Evolutionary conservation across 2,329 filamentous ascomycete species (phyloP), one percentile per base, ranked within the genome.

Genomic region (Sporothrix luriei): DNA sequence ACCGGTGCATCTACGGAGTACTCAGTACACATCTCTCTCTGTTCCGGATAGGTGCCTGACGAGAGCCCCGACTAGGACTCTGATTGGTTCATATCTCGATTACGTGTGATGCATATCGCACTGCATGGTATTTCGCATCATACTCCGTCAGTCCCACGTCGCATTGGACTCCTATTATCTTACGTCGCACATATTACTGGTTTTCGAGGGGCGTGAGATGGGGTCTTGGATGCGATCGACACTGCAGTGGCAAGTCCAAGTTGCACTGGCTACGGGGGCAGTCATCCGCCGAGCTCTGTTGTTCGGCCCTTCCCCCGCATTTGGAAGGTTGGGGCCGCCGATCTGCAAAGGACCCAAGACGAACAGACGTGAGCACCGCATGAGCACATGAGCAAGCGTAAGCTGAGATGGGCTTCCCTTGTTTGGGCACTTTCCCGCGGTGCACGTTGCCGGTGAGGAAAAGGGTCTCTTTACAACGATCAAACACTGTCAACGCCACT

Each of bases 221-320:
- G 54, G n/a, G 54, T 5, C 4, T 7, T 11, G 57, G 57, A 10
- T 46, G 38, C 57, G 57, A 62, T 62, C 57, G 57, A 62, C 38
- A 11, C 57, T 46, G n/a, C 38, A n/a, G 57, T 61, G 38, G 26
- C 21, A 61, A 21, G 38, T 21, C 21, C 11, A 7, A 33, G 38
- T 61, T 33, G 57, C 57, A 13, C 21, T 62, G 13, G 13, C 26
- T 13, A 43, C 40, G 40, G 11, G 11, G 40, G 40, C 10, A 13
- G 40, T 13, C 13, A 13, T 16, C 4, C 40, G 7, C 40, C 10
- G 14, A 33, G 13, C 33, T 6, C 26, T 57, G 14, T 9, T 33
- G 33, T 10, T 43, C 33, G 55, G 33, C 33, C 57, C 57, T 46
- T 62, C 21, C 57, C 55, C 57, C 38, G 57, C 57, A 62, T 46